Conservation (phyloP, 768 basidiomycete species). For the Stropharia rugosoannulata region DNA sequence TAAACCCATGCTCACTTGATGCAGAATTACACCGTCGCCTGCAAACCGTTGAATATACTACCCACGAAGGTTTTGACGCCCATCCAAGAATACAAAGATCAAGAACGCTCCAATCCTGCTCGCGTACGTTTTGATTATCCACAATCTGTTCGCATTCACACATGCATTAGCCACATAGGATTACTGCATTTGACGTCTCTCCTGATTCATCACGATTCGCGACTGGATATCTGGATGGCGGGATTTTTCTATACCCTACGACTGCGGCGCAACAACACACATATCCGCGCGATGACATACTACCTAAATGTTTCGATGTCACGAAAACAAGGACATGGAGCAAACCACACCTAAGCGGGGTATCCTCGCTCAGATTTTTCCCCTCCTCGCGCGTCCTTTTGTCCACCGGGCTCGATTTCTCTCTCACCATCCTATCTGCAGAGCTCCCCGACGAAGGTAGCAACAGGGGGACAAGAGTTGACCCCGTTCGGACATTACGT, state of each 20-base stretch:
- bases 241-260: slow-evolving; percentile 49
- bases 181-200: slow-evolving; percentile 63
- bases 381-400: slow-evolving; percentile 73
- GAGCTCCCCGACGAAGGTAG: slow-evolving; percentile 32
- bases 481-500: slow-evolving; percentile 59
- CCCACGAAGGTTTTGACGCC: slow-evolving; percentile 51
- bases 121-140: slow-evolving; percentile 27
- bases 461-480: slow-evolving; percentile 30
- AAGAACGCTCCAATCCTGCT: slow-evolving; percentile 40
- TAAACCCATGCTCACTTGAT: no score
- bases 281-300: slow-evolving; percentile 10
- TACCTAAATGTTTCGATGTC: slow-evolving; percentile 21
- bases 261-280: slow-evolving; percentile 17
- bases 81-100: slow-evolving; percentile 47
- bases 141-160: slow-evolving; percentile 2
- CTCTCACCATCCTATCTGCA: slow-evolving; percentile 64
- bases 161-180: slow-evolving; percentile 45
- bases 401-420: slow-evolving; percentile 67
- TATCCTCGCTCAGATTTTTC: slow-evolving; percentile 62
- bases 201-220: slow-evolving; percentile 59
- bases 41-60: slow-evolving; percentile 44
- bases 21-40: slow-evolving; percentile 44
- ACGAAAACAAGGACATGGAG: slow-evolving; percentile 30
- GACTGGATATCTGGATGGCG: slow-evolving; percentile 60
- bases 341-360: slow-evolving; percentile 49